Base-by-base conservation (phyloP, 805 yeast genomes). In the Ogataea siamensis region DNA sequence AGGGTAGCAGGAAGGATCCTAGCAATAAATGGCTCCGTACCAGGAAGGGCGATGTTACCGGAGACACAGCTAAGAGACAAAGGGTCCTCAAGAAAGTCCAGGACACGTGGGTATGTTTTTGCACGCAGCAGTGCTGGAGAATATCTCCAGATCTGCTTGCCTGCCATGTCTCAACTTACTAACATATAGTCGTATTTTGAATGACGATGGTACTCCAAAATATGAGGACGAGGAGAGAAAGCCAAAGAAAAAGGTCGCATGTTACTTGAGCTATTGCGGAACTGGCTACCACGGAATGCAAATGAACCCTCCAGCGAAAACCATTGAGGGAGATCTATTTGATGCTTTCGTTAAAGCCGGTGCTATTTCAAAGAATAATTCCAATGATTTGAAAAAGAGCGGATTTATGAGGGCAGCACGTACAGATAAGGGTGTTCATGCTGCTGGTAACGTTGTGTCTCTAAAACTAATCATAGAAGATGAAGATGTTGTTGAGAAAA, bases 241-340 rank as follows among this genome's bases (percentile, higher is more conserved):
- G 46, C 96, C 98, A 15, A 89, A 89, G 71, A 76, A 78, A 53
- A 89, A 89, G 57, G 96, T 87, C 15, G 97, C 96, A 0, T 78
- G 84, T 53, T 71, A 87, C 78, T 71, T 89, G 48, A 97, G 98
- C 4, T 89, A 89, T 66, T 89, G 96, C 59, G 98, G 98, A 28
- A 81, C 96, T 1, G 97, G 97, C 0, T 89, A 89, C 64, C 93
- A 86, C 60, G 98, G 98, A 6, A 87, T 89, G 95, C 98, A 89
- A 63, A 67, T 83, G 47, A 89, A 88, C 57, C 94, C 95, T 2
- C 94, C 89, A 13, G 77, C 77, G 28, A 79, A 80, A 57, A 89
- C 98, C 14, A 89, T 89, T 48, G 98, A 89, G 63, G 93, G 89
- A 10, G 96, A 86, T 34, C 56, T 89, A 5, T 91, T 87, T 60